These are phyloP conservation scores for Lithospermum erythrorhizon DNA, from an alignment of 257 asterid genomes.

Conservation along the genomic window DNA sequence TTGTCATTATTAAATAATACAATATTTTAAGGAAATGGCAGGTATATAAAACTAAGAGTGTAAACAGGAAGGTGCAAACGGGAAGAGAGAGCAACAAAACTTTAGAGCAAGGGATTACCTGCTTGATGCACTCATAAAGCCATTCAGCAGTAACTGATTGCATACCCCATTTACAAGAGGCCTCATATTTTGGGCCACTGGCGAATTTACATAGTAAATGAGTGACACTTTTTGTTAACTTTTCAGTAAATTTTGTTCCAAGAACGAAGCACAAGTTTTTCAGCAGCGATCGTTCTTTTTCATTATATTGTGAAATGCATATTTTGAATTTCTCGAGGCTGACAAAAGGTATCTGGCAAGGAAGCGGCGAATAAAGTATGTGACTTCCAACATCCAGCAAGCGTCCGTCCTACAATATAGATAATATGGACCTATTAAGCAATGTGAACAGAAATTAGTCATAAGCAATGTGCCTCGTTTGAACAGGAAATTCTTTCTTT, in stretches of 20 bases:
- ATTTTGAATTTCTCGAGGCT: slow-evolving; percentile 58
- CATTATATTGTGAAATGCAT: slow-evolving; percentile 72
- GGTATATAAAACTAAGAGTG: not conserved
- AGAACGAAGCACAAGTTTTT: slow-evolving; percentile 79
- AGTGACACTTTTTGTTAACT: slow-evolving; percentile 58
- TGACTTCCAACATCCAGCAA: slow-evolving; percentile 78
- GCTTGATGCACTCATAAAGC: slow-evolving; percentile 69
- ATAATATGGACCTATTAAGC: slow-evolving; percentile 22
- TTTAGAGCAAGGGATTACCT: slow-evolving; percentile 33
- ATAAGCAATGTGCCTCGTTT: slow-evolving; percentile 66
- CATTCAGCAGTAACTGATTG: slow-evolving; percentile 70
- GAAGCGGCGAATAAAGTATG: slow-evolving; percentile 84
- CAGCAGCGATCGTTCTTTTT: slow-evolving; percentile 57
- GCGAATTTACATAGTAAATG: slow-evolving; percentile 75
- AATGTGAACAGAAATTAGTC: no score
- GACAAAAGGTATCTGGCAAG: slow-evolving; percentile 74
- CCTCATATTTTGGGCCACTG: slow-evolving; percentile 68
- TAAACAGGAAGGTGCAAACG: not conserved
- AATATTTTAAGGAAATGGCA: not conserved
- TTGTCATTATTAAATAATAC: no score
- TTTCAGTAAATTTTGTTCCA: slow-evolving; percentile 58
- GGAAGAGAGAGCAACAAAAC: slow-evolving; percentile 5
- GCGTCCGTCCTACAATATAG: slow-evolving; percentile 55
- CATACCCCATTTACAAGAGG: slow-evolving; percentile 75
- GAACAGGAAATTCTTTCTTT: slow-evolving; percentile 76